Conservation (phyloP, 2,329 filamentous ascomycete species). For the Trichoderma atroviride region DNA sequence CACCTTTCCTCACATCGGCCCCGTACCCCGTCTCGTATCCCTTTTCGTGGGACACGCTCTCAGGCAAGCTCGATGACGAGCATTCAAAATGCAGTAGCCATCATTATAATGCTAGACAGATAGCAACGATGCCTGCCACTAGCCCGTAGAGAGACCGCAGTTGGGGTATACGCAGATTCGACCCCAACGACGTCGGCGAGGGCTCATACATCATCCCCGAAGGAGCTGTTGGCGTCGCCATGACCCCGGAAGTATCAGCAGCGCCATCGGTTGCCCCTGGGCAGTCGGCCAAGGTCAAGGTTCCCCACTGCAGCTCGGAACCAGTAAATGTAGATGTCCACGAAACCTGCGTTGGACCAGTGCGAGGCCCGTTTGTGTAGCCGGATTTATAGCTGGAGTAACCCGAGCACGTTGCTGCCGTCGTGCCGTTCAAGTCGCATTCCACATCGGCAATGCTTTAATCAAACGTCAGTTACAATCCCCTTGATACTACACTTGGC, state of each 20-base stretch:
- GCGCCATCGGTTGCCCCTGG: conserved; percentile 39
- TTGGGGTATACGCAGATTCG: conserved; percentile 2
- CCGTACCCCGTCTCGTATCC: background rate
- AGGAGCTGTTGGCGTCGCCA: conserved; percentile 25
- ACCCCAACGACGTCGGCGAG: conserved; percentile 19
- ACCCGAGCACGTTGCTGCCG: conserved; percentile 51
- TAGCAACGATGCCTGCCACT: background rate
- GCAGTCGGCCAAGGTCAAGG: conserved; percentile 46
- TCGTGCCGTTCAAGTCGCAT: conserved; percentile 47
- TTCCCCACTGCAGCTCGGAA: conserved; percentile 48
- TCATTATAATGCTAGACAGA: background rate
- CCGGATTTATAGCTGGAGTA: conserved; percentile 49
- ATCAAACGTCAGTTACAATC: conserved; percentile 15
- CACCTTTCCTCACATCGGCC: background rate
- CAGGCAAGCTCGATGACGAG: background rate
- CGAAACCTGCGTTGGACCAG: conserved; percentile 47
- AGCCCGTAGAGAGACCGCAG: background rate
- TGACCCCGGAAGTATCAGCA: conserved; percentile 33
- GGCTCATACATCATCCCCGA: conserved; percentile 26
- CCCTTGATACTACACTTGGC: background rate
- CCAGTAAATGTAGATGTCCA: conserved; percentile 51
- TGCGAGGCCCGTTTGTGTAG: conserved; percentile 43
- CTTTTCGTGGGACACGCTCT: too few species aligned
- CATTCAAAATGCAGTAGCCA: background rate
- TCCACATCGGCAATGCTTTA: conserved; percentile 48